Percentiles rank a stretch among this genome's conserved stretches.
Conservation (phyloP, 495 filamentous ascomycete genomes). For the Hypoxylon subgilvum region DNA sequence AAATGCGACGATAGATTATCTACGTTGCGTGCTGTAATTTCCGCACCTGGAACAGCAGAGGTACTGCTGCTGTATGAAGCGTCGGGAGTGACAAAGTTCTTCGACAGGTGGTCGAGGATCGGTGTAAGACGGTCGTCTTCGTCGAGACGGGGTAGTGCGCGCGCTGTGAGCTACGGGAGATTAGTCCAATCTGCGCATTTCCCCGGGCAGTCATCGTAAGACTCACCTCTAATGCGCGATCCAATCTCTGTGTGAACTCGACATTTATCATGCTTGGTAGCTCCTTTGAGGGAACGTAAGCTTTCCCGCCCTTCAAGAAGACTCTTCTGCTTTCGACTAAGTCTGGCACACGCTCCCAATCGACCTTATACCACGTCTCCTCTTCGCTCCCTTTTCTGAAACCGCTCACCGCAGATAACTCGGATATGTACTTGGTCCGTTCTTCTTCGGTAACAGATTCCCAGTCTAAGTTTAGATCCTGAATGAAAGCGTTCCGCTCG, state of each 20-base stretch:
- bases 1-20: slow-evolving; percentile 85
- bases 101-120: slow-evolving; percentile 88
- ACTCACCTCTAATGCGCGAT: slow-evolving; percentile 78
- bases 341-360: slow-evolving; percentile 92
- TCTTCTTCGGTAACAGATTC: slow-evolving; percentile 81
- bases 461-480: slow-evolving; percentile 71
- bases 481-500: slow-evolving; percentile 79
- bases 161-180: slow-evolving; percentile 72
- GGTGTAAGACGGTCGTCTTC: slow-evolving; percentile 96
- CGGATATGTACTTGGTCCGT: slow-evolving; percentile 57
- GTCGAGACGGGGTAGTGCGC: slow-evolving; percentile 88
- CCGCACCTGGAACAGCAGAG: slow-evolving; percentile 61
- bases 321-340: slow-evolving; percentile 81
- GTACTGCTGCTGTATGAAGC: slow-evolving; percentile 69
- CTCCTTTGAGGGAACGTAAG: slow-evolving; percentile 87
- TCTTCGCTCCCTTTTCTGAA: slow-evolving; percentile 65
- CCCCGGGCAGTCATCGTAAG: neutral
- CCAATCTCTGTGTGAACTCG: slow-evolving; percentile 79
- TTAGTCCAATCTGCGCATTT: slow-evolving; percentile 16
- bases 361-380: slow-evolving; percentile 87
- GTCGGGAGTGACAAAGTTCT: slow-evolving; percentile 91
- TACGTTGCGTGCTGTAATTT: slow-evolving; percentile 78
- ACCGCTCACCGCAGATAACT: slow-evolving; percentile 44
- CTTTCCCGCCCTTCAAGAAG: slow-evolving; percentile 78
- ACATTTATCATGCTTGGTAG: slow-evolving; percentile 86